phyloP scores from a whole-genome alignment of 164 flowering plant species.

The Liriodendron chinense region DNA sequence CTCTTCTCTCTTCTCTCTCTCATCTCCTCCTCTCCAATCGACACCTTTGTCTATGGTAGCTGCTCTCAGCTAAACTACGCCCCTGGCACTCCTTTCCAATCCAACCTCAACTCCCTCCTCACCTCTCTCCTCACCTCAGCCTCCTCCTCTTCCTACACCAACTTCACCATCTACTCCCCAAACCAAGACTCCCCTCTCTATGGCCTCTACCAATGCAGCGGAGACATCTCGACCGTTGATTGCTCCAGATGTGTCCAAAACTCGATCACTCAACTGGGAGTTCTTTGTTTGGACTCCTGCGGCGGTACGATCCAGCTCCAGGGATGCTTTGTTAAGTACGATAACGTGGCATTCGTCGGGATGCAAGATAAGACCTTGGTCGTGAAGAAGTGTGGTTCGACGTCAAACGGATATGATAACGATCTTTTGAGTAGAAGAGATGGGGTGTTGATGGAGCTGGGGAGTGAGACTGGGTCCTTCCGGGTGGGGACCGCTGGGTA shows the following conservation, averaged over 20 bases:
- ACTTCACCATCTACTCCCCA: slow-evolving; percentile 55
- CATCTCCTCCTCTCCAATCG: slow-evolving; percentile 21
- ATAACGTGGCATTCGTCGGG: slow-evolving; percentile 61
- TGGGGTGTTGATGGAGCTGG: slow-evolving; percentile 45
- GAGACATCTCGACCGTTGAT: slow-evolving; percentile 74
- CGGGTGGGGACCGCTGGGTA: slow-evolving; percentile 61
- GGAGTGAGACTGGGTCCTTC: slow-evolving; percentile 37
- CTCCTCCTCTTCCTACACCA: slow-evolving; percentile 70
- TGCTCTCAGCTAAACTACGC: slow-evolving; percentile 68
- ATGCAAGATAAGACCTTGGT: slow-evolving; percentile 70
- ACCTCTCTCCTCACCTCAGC: slow-evolving; percentile 87
- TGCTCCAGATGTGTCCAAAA: slow-evolving; percentile 69
- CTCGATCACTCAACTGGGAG: slow-evolving; percentile 48
- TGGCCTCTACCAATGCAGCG: slow-evolving; percentile 90
- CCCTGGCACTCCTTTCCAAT: slow-evolving; percentile 45
- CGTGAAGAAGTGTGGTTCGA: slow-evolving; percentile 65
- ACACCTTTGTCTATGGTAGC: slow-evolving; percentile 70
- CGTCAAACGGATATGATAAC: slow-evolving; percentile 30
- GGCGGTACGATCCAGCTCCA: slow-evolving; percentile 73
- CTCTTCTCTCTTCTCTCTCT: slow-evolving; percentile 18
- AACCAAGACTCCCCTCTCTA: slow-evolving; percentile 39
- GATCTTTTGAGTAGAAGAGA: slow-evolving; percentile 46
- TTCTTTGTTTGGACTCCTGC: slow-evolving; percentile 44
- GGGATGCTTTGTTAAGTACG: slow-evolving; percentile 80
- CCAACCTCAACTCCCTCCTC: slow-evolving; percentile 74